Percentiles rank a stretch among this genome's conserved stretches.
Evolutionary conservation across 164 flowering plant genomes (phyloP).

Genomic region (Houttuynia cordata): DNA sequence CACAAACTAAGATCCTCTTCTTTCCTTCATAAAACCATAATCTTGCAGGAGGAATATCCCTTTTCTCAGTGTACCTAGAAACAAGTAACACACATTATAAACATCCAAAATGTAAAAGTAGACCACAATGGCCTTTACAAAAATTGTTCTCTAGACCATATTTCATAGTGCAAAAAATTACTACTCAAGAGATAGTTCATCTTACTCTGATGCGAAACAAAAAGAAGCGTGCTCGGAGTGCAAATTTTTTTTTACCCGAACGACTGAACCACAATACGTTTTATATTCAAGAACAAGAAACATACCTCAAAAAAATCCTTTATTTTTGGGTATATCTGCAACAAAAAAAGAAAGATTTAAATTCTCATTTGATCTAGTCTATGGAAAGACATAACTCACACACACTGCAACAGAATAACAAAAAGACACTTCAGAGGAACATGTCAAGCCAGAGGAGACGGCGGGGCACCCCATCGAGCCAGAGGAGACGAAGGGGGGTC

Average conservation of each 20-base stretch:
- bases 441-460: no score
- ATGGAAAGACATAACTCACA: neutral
- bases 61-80: conserved; percentile 53
- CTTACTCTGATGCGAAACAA: conserved; percentile 85
- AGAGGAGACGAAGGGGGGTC: no score
- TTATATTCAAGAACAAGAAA: neutral
- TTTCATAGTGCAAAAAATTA: no score
- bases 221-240: conserved; percentile 73
- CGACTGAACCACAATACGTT: neutral
- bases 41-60: conserved; percentile 83
- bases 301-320: conserved; percentile 73
- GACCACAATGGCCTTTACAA: no score
- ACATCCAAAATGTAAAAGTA: neutral
- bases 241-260: conserved; percentile 69
- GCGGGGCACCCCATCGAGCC: no score
- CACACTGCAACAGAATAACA: neutral
- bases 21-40: conserved; percentile 61
- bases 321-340: conserved; percentile 84
- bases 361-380: neutral
- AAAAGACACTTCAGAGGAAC: no score
- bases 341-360: conserved; percentile 5
- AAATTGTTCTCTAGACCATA: no score
- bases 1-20: conserved; percentile 76
- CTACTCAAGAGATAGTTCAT: neutral
- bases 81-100: neutral